These are phyloP conservation scores for Mortierella sp. DNA, from an alignment of 371 early-diverging fungal genomes.

Conservation along the genomic window DNA sequence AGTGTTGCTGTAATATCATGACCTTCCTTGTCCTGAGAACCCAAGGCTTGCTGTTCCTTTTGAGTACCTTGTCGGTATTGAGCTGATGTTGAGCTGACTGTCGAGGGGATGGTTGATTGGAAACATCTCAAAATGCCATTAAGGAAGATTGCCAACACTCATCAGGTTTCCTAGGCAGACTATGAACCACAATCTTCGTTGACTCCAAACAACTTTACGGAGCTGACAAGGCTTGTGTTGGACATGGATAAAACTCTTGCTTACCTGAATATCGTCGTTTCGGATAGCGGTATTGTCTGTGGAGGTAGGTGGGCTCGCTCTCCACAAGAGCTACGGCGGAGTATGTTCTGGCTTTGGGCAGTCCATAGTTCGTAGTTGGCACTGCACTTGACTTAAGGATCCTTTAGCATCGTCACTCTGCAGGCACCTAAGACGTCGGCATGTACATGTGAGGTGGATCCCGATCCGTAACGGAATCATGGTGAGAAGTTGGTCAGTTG, in stretches of 20 bases:
- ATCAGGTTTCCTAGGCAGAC: slow-evolving; percentile 1
- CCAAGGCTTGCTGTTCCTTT: background rate
- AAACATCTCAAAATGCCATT: too few species aligned
- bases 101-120: too few species aligned
- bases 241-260: slow-evolving; percentile 50
- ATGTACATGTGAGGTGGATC: too few species aligned
- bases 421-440: too few species aligned
- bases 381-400: slow-evolving; percentile 39
- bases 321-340: slow-evolving; percentile 40
- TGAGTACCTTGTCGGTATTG: too few species aligned
- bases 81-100: too few species aligned
- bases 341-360: slow-evolving; percentile 41
- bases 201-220: slow-evolving; percentile 43
- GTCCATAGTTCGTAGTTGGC: slow-evolving; percentile 47
- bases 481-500: too few species aligned
- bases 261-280: slow-evolving; percentile 20
- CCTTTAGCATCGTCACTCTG: too few species aligned
- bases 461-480: too few species aligned
- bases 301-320: slow-evolving; percentile 22
- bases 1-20: slow-evolving; percentile 47
- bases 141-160: too few species aligned
- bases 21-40: slow-evolving; percentile 13
- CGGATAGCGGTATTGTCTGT: slow-evolving; percentile 33
- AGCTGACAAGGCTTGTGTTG: slow-evolving; percentile 38
- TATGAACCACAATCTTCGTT: too few species aligned